Evolutionary conservation across 2,329 filamentous ascomycete genomes (phyloP).

Genomic region (Monosporascus sp.): DNA sequence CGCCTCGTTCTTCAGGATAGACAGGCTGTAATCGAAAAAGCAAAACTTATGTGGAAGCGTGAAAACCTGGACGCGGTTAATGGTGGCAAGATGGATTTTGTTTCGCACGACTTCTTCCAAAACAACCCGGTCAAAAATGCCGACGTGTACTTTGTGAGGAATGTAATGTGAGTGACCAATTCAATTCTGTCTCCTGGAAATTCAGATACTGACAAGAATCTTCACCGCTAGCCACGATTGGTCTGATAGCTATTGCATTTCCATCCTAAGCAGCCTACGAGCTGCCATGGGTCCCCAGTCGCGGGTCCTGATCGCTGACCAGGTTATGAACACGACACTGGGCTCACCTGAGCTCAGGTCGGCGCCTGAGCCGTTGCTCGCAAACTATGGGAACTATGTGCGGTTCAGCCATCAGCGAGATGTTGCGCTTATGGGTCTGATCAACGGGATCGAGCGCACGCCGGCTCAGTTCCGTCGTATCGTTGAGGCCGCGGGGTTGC

Average conservation of each 20-base stretch:
- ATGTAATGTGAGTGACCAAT: conserved; percentile 9
- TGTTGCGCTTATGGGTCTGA: conserved; percentile 23
- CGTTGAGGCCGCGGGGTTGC: conserved; percentile 16
- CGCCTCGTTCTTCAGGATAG: conserved; percentile 13
- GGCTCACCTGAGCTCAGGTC: conserved; percentile 15
- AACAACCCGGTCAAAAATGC: conserved; percentile 21
- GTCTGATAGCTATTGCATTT: conserved; percentile 18
- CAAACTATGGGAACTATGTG: conserved; percentile 26
- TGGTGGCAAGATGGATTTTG: conserved; percentile 13
- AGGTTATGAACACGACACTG: conserved; percentile 28
- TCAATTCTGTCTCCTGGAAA: background rate
- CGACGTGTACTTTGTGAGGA: conserved; percentile 21
- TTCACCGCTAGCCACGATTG: conserved; percentile 15
- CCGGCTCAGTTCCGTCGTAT: conserved; percentile 18
- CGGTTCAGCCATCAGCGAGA: conserved; percentile 24
- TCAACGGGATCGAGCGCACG: conserved; percentile 29
- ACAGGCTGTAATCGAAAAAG: conserved; percentile 7
- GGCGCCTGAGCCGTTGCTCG: conserved; percentile 21
- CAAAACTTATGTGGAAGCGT: conserved; percentile 10
- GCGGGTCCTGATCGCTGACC: conserved; percentile 20
- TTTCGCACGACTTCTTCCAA: conserved; percentile 24
- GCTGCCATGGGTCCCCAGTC: conserved; percentile 9
- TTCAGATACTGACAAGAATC: too few species aligned
- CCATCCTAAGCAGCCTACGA: conserved; percentile 11
- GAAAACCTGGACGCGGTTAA: conserved; percentile 13